Conservation (phyloP, 768 basidiomycete species). For the Lentinula edodes region DNA sequence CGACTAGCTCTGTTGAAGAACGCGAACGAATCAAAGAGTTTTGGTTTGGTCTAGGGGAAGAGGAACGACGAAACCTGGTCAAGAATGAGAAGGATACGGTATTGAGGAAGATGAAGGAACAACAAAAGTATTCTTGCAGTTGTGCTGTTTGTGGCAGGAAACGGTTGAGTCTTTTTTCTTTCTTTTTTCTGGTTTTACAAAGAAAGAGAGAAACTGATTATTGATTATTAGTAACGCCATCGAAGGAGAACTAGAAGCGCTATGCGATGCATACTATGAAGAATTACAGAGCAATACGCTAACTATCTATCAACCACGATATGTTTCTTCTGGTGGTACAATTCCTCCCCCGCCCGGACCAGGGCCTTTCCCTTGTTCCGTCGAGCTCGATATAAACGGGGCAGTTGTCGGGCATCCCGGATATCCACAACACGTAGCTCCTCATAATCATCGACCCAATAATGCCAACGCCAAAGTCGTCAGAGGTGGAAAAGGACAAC, state of each 20-base stretch:
- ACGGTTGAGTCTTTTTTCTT: slow-evolving; percentile 58
- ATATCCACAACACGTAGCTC: neutral
- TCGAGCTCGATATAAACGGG: slow-evolving; percentile 93
- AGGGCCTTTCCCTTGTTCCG: slow-evolving; percentile 96
- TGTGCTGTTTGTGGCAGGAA: slow-evolving; percentile 97
- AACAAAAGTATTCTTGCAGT: slow-evolving; percentile 93
- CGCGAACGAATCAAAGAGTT: slow-evolving; percentile 97
- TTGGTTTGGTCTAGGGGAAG: slow-evolving; percentile 91
- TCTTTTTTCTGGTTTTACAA: slow-evolving; percentile 10
- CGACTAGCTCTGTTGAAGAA: slow-evolving; percentile 87
- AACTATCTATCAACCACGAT: slow-evolving; percentile 96
- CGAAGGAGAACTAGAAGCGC: slow-evolving; percentile 99
- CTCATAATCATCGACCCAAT: neutral
- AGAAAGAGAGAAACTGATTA: neutral
- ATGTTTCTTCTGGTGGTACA: slow-evolving; percentile 84
- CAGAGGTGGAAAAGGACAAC: neutral
- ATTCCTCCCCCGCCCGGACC: slow-evolving; percentile 92
- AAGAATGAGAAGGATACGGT: slow-evolving; percentile 98
- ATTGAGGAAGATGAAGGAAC: slow-evolving; percentile 98
- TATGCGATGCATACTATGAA: slow-evolving; percentile 99
- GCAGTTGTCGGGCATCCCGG: slow-evolving; percentile 36
- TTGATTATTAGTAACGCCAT: slow-evolving; percentile 72
- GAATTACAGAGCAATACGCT: slow-evolving; percentile 99
- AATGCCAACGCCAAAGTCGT: neutral
- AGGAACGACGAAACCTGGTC: slow-evolving; percentile 87